These are phyloP conservation scores for Syncephalis plumigaleata DNA, from an alignment of 371 early-diverging fungal genomes.

Conservation along the genomic window DNA sequence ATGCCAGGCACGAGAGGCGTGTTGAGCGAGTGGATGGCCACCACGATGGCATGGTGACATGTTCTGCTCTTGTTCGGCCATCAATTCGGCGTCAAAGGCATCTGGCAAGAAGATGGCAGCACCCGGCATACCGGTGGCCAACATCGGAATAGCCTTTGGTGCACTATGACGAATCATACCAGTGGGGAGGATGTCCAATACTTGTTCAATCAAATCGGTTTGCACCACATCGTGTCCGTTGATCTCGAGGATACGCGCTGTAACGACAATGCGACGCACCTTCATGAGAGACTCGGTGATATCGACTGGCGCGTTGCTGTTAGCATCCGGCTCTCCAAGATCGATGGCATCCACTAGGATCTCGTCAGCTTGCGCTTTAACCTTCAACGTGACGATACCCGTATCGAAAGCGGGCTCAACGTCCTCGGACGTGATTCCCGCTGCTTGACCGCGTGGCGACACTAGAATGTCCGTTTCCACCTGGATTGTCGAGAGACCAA, in stretches of 20 bases:
- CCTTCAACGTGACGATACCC: conserved; percentile 51
- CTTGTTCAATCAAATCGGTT: conserved; percentile 44
- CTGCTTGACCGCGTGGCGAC: conserved; percentile 3
- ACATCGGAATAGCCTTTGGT: no score
- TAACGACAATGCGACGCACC: conserved; percentile 30
- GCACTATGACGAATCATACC: conserved; percentile 8
- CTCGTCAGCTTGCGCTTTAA: conserved; percentile 6
- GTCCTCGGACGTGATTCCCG: conserved; percentile 29
- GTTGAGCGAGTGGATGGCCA: no score
- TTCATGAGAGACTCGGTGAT: conserved; percentile 12
- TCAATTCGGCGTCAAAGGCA: no score
- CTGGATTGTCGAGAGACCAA: conserved; percentile 35
- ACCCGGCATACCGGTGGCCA: no score
- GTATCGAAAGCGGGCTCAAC: conserved; percentile 36
- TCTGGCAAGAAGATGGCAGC: no score
- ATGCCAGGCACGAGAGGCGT: no score
- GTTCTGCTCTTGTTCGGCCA: no score
- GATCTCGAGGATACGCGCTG: conserved; percentile 44
- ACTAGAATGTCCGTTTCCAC: conserved; percentile 14
- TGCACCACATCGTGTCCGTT: conserved; percentile 49
- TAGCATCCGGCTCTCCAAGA: conserved; percentile 21
- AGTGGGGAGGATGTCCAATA: conserved; percentile 38
- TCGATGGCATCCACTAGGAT: no score
- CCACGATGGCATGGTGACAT: no score
- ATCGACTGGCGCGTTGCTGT: conserved; percentile 30